Evolutionary conservation across 164 flowering plant genomes (phyloP), one percentile per base, ranked within the genome.

Genomic region (Magnolia kwangsiensis): DNA sequence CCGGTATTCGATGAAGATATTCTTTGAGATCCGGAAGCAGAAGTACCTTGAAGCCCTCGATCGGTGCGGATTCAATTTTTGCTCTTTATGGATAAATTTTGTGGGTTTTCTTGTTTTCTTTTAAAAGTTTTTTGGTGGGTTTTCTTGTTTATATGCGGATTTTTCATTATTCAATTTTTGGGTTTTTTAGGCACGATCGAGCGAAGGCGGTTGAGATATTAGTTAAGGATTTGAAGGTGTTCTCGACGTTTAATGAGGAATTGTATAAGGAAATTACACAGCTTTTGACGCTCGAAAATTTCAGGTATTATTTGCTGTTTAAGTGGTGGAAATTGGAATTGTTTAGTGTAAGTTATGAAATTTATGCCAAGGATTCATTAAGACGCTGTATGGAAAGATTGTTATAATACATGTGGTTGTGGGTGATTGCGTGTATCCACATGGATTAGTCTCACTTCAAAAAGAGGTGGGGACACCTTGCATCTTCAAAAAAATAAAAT

Each of bases 21-120:
- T 91, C 67, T 93, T 91, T 76, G 97, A 90, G 67, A 93, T 93
- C 63, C 85, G 96, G 78, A 93, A 92, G 83, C 98, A 93, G 81
- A 93, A 92, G 82, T 93, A 93, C 84, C 91, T 93, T 8, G 98
- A 93, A 84, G 96, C 96, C 0, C 89, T 93, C 21, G 98, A 91
- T 75, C 77, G 88, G 95, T 75, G 14, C 8, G 55, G 4, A n/a
- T 37, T 11, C 23, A 8, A 29, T 37, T 63, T 73, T 29, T 16
- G 7, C 9, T 13, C 18, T 75, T 67, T 1, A 8, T 51, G 51
- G 6, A 50, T n/a, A 63, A 20, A 29, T 45, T 55, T 55, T 55
- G 61, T 70, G 63, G 4, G 71, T 16, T 50, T 31, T 51, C 58
- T 74, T 58, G 14, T 16, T 77, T 74, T 27, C 29, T 27, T 27